phyloP scores from a whole-genome alignment of 192 early-diverging fungal genomes.

The Anaeromyces robustus region DNA sequence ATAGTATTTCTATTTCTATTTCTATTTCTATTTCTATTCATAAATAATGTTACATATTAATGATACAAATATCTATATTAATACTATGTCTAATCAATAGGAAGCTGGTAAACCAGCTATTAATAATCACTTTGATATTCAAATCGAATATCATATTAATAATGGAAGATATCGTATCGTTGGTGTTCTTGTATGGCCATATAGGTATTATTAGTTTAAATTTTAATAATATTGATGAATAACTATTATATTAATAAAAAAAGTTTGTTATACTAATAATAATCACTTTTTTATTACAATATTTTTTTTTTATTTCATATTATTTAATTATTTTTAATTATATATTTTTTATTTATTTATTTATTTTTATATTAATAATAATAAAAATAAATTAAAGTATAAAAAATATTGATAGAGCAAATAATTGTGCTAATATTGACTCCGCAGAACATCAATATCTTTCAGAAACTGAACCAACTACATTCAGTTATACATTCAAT shows the following conservation, averaged over 20 bases:
- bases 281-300: too few relatives aligned
- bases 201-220: too few relatives aligned
- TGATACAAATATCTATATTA: not conserved
- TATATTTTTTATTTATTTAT: too few relatives aligned
- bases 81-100: not conserved
- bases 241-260: too few relatives aligned
- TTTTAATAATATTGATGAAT: too few relatives aligned
- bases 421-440: not conserved
- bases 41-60: too few relatives aligned
- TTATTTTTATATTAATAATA: too few relatives aligned
- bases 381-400: not conserved
- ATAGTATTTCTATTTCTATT: too few relatives aligned
- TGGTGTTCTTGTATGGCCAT: slow-evolving; percentile 63
- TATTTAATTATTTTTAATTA: not conserved
- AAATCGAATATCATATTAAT: slow-evolving; percentile 64
- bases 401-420: not conserved
- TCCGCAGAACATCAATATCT: not conserved
- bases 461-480: slow-evolving; percentile 11
- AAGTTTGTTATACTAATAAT: too few relatives aligned
- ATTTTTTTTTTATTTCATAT: too few relatives aligned
- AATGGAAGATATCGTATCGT: slow-evolving; percentile 57
- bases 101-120: slow-evolving; percentile 20
- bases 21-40: too few relatives aligned
- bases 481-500: slow-evolving; percentile 54
- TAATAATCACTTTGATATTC: slow-evolving; percentile 80